Conservation (phyloP, 1,139 yeast genomes). For the Arxiozyma telluris region DNA sequence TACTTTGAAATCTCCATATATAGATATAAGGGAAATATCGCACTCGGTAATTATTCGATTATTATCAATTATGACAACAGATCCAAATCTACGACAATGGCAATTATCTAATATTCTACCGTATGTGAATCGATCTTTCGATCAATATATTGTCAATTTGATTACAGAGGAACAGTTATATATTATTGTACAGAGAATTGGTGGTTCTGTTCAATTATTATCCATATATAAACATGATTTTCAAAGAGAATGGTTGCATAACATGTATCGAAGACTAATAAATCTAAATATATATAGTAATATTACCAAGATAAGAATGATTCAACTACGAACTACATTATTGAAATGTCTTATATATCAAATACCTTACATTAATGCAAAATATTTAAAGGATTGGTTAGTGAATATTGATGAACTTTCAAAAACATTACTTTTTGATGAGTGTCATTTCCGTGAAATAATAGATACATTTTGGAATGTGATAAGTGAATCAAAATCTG, state of each 20-base stretch:
- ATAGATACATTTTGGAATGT: constrained; percentile 17
- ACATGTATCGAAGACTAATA: constrained; percentile 15
- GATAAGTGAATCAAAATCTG: constrained; percentile 11
- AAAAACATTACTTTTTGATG: constrained; percentile 4
- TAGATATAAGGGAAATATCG: constrained; percentile 19
- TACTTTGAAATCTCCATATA: constrained; percentile 9
- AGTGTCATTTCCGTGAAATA: constrained; percentile 5
- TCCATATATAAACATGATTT: constrained; percentile 12
- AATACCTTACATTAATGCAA: constrained; percentile 12
- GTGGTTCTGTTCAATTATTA: constrained; percentile 11
- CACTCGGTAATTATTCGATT: constrained; percentile 20
- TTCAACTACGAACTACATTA: constrained; percentile 3
- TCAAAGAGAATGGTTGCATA: constrained; percentile 16
- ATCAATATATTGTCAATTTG: constrained; percentile 11
- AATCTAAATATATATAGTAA: background rate
- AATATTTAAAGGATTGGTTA: constrained; percentile 18
- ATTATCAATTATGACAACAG: constrained; percentile 7
- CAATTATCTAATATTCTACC: constrained; percentile 11
- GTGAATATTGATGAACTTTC: constrained; percentile 12
- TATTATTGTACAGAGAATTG: constrained; percentile 13
- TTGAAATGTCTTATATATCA: constrained; percentile 19
- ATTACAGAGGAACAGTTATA: constrained; percentile 18
- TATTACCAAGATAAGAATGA: background rate
- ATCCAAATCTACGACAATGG: constrained; percentile 15
- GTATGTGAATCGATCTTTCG: constrained; percentile 13